phyloP scores from a whole-genome alignment of 257 asterid genomes.

The Nemophila menziesii region DNA sequence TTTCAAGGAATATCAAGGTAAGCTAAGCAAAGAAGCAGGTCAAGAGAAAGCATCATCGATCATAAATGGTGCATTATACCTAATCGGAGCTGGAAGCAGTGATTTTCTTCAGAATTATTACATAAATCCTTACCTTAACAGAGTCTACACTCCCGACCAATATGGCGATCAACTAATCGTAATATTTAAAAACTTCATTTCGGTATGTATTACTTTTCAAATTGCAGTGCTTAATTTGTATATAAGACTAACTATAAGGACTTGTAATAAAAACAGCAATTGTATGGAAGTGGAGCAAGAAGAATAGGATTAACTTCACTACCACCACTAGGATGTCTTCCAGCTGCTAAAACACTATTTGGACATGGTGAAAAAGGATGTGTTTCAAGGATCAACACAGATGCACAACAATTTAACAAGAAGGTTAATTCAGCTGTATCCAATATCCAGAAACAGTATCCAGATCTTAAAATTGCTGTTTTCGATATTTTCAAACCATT shows the following conservation, averaged over 20 bases:
- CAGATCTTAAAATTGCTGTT: slow-evolving; percentile 55
- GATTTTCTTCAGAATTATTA: slow-evolving; percentile 87
- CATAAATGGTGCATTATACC: slow-evolving; percentile 44
- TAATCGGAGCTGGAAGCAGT: slow-evolving; percentile 65
- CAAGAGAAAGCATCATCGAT: slow-evolving; percentile 37
- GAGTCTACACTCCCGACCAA: slow-evolving; percentile 57
- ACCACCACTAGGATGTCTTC: slow-evolving; percentile 91
- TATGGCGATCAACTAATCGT: slow-evolving; percentile 56
- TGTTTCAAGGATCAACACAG: slow-evolving; percentile 51
- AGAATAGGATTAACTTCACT: slow-evolving; percentile 85
- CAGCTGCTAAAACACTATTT: slow-evolving; percentile 68
- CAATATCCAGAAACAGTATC: slow-evolving; percentile 51
- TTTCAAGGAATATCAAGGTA: slow-evolving; percentile 67
- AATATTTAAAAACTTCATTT: slow-evolving; percentile 41
- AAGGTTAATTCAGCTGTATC: slow-evolving; percentile 57
- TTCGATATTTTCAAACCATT: slow-evolving; percentile 76
- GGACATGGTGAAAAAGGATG: slow-evolving; percentile 70
- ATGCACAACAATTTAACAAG: slow-evolving; percentile 67
- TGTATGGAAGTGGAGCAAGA: slow-evolving; percentile 78
- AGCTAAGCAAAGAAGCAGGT: slow-evolving; percentile 62
- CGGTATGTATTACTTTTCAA: slow-evolving; percentile 21
- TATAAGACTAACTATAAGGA: neutral
- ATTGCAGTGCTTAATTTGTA: neutral
- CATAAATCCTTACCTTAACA: slow-evolving; percentile 59
- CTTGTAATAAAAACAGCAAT: neutral